Conservation (phyloP, 2,329 filamentous ascomycete genomes). For the Penicillium sp. region DNA sequence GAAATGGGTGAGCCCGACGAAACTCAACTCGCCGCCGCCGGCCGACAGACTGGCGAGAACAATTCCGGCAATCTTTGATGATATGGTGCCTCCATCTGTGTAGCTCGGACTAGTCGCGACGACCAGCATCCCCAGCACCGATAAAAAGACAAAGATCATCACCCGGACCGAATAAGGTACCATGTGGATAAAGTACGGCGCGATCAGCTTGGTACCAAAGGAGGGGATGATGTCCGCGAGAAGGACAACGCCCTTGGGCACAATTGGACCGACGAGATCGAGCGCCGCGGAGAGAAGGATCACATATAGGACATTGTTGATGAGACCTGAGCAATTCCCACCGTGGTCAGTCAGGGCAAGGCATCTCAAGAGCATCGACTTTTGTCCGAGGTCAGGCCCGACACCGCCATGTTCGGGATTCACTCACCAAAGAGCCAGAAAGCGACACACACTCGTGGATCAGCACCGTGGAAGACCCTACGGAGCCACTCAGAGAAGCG, state of each 20-base stretch:
- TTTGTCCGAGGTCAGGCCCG: too few species aligned
- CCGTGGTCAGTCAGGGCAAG: neutral
- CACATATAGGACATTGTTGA: conserved; percentile 97
- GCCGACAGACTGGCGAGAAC: conserved; percentile 78
- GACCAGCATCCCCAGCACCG: conserved; percentile 79
- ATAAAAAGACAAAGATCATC: conserved; percentile 66
- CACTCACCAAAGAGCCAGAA: conserved; percentile 87
- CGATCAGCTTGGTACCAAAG: conserved; percentile 79
- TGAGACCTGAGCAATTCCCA: conserved; percentile 56
- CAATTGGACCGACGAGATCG: conserved; percentile 78
- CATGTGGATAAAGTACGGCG: conserved; percentile 87
- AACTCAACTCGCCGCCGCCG: conserved; percentile 83
- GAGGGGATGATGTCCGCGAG: conserved; percentile 88
- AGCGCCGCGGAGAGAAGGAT: conserved; percentile 93
- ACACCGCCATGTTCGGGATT: too few species aligned
- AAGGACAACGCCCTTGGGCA: conserved; percentile 88
- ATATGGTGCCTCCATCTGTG: conserved; percentile 55
- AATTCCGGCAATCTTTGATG: conserved; percentile 73
- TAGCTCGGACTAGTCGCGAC: conserved; percentile 69
- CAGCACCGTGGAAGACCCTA: conserved; percentile 59
- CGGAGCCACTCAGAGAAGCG: conserved; percentile 61
- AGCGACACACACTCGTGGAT: conserved; percentile 66
- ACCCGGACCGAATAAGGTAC: conserved; percentile 75
- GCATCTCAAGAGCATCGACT: too few species aligned
- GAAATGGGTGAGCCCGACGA: conserved; percentile 85